phyloP scores from a whole-genome alignment of 2,329 filamentous ascomycete genomes.

The Lecanicillium sp. region DNA sequence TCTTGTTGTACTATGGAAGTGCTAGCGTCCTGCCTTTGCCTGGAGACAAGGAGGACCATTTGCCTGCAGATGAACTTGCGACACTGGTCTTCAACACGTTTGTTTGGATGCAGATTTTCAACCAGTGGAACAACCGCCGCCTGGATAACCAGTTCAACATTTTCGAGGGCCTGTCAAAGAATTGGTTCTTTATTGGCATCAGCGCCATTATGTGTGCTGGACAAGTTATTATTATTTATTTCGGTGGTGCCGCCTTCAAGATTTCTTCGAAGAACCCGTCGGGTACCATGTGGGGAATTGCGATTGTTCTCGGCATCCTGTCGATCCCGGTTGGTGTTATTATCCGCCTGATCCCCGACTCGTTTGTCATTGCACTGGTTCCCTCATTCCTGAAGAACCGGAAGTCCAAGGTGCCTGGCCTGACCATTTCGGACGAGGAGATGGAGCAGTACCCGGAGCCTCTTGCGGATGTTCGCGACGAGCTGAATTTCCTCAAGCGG shows the following conservation, averaged over 20 bases:
- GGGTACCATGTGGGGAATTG: constrained; percentile 78
- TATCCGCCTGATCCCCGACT: constrained; percentile 77
- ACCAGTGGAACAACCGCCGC: constrained; percentile 93
- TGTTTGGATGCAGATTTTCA: constrained; percentile 99
- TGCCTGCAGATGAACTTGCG: constrained; percentile 42
- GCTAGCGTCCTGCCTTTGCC: constrained; percentile 31
- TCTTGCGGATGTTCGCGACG: constrained; percentile 67
- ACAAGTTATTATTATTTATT: constrained; percentile 82
- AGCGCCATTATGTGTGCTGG: constrained; percentile 81
- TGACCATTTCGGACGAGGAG: constrained; percentile 59
- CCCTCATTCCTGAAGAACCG: constrained; percentile 44
- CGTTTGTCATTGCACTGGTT: constrained; percentile 45
- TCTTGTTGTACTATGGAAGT: constrained; percentile 74
- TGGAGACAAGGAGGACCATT: constrained; percentile 34
- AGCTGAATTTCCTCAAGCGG: constrained; percentile 71
- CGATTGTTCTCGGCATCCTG: constrained; percentile 72
- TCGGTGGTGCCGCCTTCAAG: constrained; percentile 74
- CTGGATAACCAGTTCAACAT: constrained; percentile 95
- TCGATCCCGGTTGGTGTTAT: constrained; percentile 77
- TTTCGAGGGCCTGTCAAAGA: constrained; percentile 77
- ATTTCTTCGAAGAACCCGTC: constrained; percentile 55
- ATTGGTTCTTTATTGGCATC: constrained; percentile 84
- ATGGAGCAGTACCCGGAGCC: constrained; percentile 63
- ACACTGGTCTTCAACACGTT: constrained; percentile 97
- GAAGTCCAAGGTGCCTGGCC: constrained; percentile 36